Evolutionary conservation across 2,329 filamentous ascomycete species (phyloP), one percentile per base, ranked within the genome.

Genomic region (Colletotrichum gigasporum): DNA sequence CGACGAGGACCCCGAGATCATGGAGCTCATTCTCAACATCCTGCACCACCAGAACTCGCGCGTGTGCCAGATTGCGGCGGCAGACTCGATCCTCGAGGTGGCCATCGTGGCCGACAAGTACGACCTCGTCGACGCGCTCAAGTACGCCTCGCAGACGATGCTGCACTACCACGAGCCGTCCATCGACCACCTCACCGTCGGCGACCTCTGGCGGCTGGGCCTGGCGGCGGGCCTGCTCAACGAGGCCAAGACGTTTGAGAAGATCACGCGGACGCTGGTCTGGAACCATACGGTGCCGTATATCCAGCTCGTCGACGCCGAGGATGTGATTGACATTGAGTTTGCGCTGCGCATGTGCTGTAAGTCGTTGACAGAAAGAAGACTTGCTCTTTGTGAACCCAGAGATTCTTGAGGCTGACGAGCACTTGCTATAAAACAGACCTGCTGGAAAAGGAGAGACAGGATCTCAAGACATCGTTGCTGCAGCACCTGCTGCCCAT

Each of bases 11-110:
- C 65, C 73, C 0, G 67, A 70, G 3, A 71, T 73, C 2, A 72
- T 79, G 63, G 59, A 67, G 8, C 64, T 77, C 0, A 24, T 79
- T 5, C 70, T 79, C 57, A 69, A 69, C 30, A 73, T 79, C 12
- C 72, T 73, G 9, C 76, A 78, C 50, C 44, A 65, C 9, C 66
- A 71, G 10, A 72, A 71, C 50, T 34, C 63, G 5, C 59, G 69
- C 14, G 68, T 78, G 6, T 74, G 73, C 6, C n/a, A 59, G 41
- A 60, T 44, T 18, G 22, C 78, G 2, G 62, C 65, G 10, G 71
- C 76, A n/a, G 20, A 56, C 2, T 67, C 72, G 18, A 66, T 77
- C 6, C 67, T 76, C 2, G 66, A 71, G 14, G 51, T 78, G 4
- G 71, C 75, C 3, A 58, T 69, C 1, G 42, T 74, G 9, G 72